These are phyloP conservation scores for Fusarium sp. DNA, from an alignment of 2,329 filamentous ascomycete species.

Conservation along the genomic window DNA sequence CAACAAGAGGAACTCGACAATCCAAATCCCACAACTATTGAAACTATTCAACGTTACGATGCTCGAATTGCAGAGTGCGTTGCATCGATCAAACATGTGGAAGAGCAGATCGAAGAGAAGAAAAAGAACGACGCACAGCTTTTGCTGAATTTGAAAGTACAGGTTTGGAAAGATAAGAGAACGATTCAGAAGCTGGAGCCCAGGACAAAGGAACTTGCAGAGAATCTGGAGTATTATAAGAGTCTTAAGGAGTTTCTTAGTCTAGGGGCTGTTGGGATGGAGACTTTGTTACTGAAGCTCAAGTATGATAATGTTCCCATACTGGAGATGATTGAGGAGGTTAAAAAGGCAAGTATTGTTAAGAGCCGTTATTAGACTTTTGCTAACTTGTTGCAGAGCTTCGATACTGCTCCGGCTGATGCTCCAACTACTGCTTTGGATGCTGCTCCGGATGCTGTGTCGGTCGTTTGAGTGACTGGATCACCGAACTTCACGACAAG, in stretches of 20 bases:
- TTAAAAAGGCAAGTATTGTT: not conserved
- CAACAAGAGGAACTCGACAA: not conserved
- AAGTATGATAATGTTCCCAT: not conserved
- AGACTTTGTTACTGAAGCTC: not conserved
- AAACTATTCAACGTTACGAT: not conserved
- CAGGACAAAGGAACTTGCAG: not conserved
- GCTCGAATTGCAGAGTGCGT: not conserved
- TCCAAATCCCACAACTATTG: not conserved
- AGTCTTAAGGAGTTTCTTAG: not conserved
- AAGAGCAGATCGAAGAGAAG: not conserved
- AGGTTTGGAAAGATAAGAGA: not conserved
- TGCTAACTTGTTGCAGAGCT: not conserved
- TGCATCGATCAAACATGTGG: fast-evolving
- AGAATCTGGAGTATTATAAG: not conserved
- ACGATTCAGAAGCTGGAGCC: not conserved
- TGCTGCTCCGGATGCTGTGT: not conserved
- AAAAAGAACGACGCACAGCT: not conserved
- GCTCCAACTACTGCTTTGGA: too few relatives aligned
- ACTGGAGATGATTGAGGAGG: not conserved
- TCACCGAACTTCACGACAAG: not conserved
- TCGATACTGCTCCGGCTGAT: not conserved
- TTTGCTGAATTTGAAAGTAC: not conserved
- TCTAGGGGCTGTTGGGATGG: not conserved
- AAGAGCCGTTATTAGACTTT: fast-evolving
- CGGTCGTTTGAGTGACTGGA: not conserved